Conservation (phyloP, 108 stramenopile genomes). For the Skeletonema grethae region DNA sequence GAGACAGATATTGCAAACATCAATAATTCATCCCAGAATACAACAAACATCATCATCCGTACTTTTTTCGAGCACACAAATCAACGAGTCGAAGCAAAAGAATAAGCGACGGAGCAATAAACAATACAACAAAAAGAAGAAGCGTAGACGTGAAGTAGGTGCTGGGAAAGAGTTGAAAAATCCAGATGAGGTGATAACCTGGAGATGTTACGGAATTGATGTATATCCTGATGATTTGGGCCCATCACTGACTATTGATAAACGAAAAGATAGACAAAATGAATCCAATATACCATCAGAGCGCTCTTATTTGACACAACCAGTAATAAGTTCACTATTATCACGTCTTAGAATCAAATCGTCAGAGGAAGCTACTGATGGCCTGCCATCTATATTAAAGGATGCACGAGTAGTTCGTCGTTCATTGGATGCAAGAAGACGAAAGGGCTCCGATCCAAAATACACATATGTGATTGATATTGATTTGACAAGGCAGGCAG, state of each 20-base stretch:
- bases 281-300: slow-evolving; percentile 19
- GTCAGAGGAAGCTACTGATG: neutral
- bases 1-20: neutral
- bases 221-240: slow-evolving; percentile 72
- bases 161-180: slow-evolving; percentile 21
- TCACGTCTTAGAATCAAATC: slow-evolving; percentile 41
- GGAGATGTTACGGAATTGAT: slow-evolving; percentile 74
- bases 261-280: neutral
- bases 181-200: slow-evolving; percentile 45
- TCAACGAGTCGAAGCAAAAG: neutral
- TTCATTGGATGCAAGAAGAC: slow-evolving; percentile 77
- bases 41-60: neutral
- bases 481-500: slow-evolving; percentile 28
- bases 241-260: neutral
- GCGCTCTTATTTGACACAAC: slow-evolving; percentile 38
- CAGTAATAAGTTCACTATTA: slow-evolving; percentile 46
- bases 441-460: slow-evolving; percentile 49
- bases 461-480: slow-evolving; percentile 81
- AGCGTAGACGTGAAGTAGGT: neutral
- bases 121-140: neutral
- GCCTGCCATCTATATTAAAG: slow-evolving; percentile 38
- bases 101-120: neutral
- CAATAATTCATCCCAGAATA: neutral
- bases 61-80: slow-evolving; percentile 1
- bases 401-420: slow-evolving; percentile 72